Evolutionary conservation across 768 basidiomycete species (phyloP), one percentile per base, ranked within the genome.

Genomic region (Pulveroboletus sp.): DNA sequence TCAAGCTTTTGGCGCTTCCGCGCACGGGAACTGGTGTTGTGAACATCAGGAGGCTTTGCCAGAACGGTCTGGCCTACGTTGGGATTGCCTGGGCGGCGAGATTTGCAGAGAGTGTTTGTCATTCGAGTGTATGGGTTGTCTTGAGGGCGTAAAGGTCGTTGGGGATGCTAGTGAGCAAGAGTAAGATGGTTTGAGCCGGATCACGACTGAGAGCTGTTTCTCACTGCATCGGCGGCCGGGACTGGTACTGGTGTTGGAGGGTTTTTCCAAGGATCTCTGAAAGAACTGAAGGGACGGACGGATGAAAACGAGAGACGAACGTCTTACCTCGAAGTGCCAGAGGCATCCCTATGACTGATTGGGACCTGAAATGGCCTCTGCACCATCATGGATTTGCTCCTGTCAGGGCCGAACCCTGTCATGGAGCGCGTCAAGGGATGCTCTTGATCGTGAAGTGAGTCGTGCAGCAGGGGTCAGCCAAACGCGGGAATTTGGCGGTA

Each of bases 331-430:
- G 55, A 44, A 33, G 43, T 18, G 44, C 40, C 49, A 13, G 69
- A 68, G 39, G 66, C 69, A 39, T 69, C 68, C 57, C 68, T 69
- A 42, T 52, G 40, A 56, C 62, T 65, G 43, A 43, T 40, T 48
- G 61, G 56, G 4, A 32, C 47, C 33, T 51, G 10, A 17, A 32
- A n/a, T 3, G 53, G 40, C 13, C 51, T 59, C 39, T 58, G 53
- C 11, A 51, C 43, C 47, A 50, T 38, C 41, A 10, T 11, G 39
- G 56, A 18, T 13, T 53, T 56, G 44, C 26, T 40, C 48, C 56
- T 55, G 46, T 54, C 45, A 43, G 55, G 47, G 43, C 39, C 44
- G 13, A 43, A 28, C 14, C 53, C 44, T 30, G 41, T 37, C 57
- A 50, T 56, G 17, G 46, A 54, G 42, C 47, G 40, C 39, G 43